phyloP scores from a whole-genome alignment of 805 yeast genomes.

The Starmerella scarabaei region DNA sequence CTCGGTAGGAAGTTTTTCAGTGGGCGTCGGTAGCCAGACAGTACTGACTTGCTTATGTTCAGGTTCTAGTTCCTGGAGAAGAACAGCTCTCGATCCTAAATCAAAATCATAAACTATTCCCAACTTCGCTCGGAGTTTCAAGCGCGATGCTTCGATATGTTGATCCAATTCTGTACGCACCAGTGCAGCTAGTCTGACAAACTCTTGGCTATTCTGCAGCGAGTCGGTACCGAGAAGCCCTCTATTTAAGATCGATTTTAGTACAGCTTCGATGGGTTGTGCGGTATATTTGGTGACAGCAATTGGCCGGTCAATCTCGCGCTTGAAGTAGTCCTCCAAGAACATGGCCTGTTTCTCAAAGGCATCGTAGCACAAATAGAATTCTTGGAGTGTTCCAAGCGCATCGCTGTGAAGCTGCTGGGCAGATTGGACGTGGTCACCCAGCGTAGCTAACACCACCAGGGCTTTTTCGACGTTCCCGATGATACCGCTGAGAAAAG shows the following conservation, averaged over 20 bases:
- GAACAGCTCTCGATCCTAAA: not conserved
- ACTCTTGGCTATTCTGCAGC: not conserved
- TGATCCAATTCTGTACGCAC: not conserved
- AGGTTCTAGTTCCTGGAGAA: not conserved
- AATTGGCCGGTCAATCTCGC: slow-evolving; percentile 18
- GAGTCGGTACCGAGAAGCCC: slow-evolving; percentile 2
- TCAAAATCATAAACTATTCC: not conserved
- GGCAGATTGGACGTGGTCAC: not conserved
- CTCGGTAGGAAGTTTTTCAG: no score
- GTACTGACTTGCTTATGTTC: no score
- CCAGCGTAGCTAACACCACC: slow-evolving; percentile 4
- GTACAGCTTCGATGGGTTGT: not conserved
- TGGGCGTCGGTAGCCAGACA: no score
- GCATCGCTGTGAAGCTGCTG: slow-evolving; percentile 1
- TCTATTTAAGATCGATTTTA: not conserved
- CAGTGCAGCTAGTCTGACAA: not conserved
- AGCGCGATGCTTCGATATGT: not conserved
- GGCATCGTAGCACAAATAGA: not conserved
- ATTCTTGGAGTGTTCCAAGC: not conserved
- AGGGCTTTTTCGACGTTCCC: slow-evolving; percentile 3
- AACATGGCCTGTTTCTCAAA: slow-evolving; percentile 16
- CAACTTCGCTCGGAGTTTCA: not conserved
- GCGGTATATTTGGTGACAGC: slow-evolving; percentile 7
- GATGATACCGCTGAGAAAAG: slow-evolving; percentile 2
- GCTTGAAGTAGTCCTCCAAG: slow-evolving; percentile 13